Evolutionary conservation across 164 flowering plant species (phyloP).

Genomic region (Taxillus chinensis): DNA sequence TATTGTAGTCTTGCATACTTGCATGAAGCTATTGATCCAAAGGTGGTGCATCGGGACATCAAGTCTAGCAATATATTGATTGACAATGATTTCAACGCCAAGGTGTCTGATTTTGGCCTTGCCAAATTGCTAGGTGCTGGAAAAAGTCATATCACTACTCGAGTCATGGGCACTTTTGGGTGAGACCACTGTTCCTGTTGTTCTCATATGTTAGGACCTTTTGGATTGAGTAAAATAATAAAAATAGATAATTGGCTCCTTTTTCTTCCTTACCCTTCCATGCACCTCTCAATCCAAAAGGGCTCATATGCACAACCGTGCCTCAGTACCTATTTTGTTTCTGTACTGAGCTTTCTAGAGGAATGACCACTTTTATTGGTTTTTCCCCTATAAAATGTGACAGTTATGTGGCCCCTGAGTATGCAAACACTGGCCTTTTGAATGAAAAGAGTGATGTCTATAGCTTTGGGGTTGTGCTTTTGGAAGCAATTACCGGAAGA

Average conservation of each 20-base stretch:
- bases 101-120: slow-evolving; percentile 73
- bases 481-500: slow-evolving; percentile 71
- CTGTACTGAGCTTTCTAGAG: no score
- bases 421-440: slow-evolving; percentile 72
- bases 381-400: not conserved
- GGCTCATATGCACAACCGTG: no score
- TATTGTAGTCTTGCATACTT: slow-evolving; percentile 62
- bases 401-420: slow-evolving; percentile 71
- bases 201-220: no score
- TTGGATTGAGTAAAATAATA: no score
- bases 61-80: slow-evolving; percentile 73
- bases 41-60: slow-evolving; percentile 73
- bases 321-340: no score
- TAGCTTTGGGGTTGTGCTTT: slow-evolving; percentile 65
- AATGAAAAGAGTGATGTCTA: slow-evolving; percentile 80
- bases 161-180: slow-evolving; percentile 91
- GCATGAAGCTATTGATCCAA: slow-evolving; percentile 80
- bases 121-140: slow-evolving; percentile 77
- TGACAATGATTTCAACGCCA: slow-evolving; percentile 62
- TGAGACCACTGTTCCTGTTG: slow-evolving; percentile 14
- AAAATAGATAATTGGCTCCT: no score
- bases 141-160: slow-evolving; percentile 66
- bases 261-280: no score
- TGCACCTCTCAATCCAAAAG: no score
- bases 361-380: no score